Evolutionary conservation across 78 protist species (phyloP), one percentile per base, ranked within the genome.

Genomic region (Capsaspora owczarzaki): DNA sequence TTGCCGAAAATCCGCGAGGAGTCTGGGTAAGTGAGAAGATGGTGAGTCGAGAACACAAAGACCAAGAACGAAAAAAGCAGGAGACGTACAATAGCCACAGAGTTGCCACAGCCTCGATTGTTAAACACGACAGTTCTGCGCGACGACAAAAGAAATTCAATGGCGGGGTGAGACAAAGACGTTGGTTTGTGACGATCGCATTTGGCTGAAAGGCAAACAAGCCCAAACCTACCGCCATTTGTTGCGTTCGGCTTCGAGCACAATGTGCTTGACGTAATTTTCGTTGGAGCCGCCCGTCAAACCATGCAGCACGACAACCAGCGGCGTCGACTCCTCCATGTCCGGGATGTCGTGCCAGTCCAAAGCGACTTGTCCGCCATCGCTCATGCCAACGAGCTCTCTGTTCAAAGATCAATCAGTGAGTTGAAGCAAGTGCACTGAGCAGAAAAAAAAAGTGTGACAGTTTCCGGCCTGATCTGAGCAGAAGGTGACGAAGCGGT

Each of bases 211-310:
- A n/a, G n/a, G n/a, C n/a, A n/a, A n/a, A n/a, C n/a, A n/a, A n/a
- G n/a, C n/a, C n/a, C n/a, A n/a, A n/a, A n/a, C n/a, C n/a, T n/a
- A 56, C 66, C 4, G 10, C 12, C 25, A 56, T 2, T 12, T 29
- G 66, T 29, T 16, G 33, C n/a, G 66, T 12, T 56, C 25, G 66
- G 33, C 12, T 29, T 56, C 66, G 42, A 61, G 19, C 33, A 61
- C 23, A 40, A 33, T 16, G 40, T 31, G 70, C 22, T 40, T 33
- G 22, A 25, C 70, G 38, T 61, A 61, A 1, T 16, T 4, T 40
- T 61, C 70, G 4, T 61, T 16, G n/a, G 70, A 61, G 70, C 70
- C 70, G 23, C 70, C 70, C 41, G 70, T 61, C 29, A 61, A 40
- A 33, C 70, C 70, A 14, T 61, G 70, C 41, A 61, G 70, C 12